Base-by-base conservation (phyloP, 176 grass and related monocot genomes). In the Phoenix roebelenii region DNA sequence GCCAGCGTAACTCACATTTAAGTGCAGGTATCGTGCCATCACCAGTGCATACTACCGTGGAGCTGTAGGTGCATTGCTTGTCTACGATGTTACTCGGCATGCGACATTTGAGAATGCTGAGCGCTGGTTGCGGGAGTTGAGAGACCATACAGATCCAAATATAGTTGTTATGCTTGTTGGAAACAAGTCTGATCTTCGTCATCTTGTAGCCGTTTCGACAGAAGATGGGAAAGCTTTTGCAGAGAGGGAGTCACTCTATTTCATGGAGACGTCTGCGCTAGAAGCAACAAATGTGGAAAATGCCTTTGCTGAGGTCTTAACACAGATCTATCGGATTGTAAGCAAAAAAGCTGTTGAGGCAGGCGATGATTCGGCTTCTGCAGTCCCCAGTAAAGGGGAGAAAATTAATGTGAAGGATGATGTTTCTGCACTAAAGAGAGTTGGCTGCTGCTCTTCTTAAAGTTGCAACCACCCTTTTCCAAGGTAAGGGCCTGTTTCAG, bases 41-140 rank as follows among this genome's bases (percentile, higher is more conserved):
- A 95, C 89, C 17, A 95, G 89, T 68, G 89, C 89, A 63, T 95
- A 95, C 71, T 95, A 89, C 61, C 68, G 89, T 23, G 89, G 89
- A 68, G 85, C 89, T 55, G 89, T 95, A 19, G 89, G 89, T 54
- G 85, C 89, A 0, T 73, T 95, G 61, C 89, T 95, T 15, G 60
- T 89, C 7, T 95, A 95, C 30, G 89, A 95, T 32, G 85, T 95
- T 61, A 95, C 89, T 50, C 82, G 85, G 16, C 85, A 79, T 54
- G 58, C 82, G 4, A 95, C 89, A 10, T 95, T 85, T 55, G 85
- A 95, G 67, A 95, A 89, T 58, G 82, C 70, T 54, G 85, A 85
- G 65, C 89, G 89, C 26, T 95, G 89, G 85, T 50, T 95, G 49
- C 84, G 84, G 72, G 89, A 95, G 17, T 61, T 89, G 78, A 84